phyloP scores from a whole-genome alignment of 176 grass and related monocot species.

The Cymbopogon citratus region DNA sequence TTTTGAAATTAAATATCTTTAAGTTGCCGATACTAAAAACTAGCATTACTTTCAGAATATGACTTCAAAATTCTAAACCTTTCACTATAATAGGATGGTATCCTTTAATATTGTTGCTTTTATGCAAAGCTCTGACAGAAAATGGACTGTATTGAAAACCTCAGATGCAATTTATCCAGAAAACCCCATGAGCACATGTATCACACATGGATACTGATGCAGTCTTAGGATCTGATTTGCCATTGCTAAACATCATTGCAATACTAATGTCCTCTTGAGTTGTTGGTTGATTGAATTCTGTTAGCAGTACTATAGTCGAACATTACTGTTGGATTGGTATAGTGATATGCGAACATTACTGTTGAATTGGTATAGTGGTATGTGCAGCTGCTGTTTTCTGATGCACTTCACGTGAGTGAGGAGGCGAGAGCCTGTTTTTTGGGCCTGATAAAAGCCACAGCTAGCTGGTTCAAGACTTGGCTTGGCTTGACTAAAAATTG shows the following conservation, averaged over 20 bases:
- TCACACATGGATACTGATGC: background rate
- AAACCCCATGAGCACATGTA: no score
- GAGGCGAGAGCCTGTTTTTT: background rate
- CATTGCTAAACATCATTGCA: background rate
- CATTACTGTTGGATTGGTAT: background rate
- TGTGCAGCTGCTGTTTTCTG: background rate
- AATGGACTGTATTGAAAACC: no score
- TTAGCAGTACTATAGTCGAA: background rate
- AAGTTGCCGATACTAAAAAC: background rate
- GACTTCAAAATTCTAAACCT: background rate
- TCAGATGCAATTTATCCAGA: no score
- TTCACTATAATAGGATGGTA: no score
- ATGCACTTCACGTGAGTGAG: background rate
- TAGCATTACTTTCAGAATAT: background rate
- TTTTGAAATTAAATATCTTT: background rate
- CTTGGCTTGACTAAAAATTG: background rate
- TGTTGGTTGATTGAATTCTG: background rate
- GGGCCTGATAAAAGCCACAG: background rate
- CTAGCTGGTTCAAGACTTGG: background rate
- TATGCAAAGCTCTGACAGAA: no score
- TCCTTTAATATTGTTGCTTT: no score
- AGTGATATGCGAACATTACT: no score
- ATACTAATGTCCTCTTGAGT: background rate
- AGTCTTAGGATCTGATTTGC: background rate
- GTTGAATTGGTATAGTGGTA: no score